Percentiles rank a stretch among this genome's conserved stretches.
phyloP scores from a whole-genome alignment of 2,329 filamentous ascomycete genomes.

The Pezicula neosporulosa region DNA sequence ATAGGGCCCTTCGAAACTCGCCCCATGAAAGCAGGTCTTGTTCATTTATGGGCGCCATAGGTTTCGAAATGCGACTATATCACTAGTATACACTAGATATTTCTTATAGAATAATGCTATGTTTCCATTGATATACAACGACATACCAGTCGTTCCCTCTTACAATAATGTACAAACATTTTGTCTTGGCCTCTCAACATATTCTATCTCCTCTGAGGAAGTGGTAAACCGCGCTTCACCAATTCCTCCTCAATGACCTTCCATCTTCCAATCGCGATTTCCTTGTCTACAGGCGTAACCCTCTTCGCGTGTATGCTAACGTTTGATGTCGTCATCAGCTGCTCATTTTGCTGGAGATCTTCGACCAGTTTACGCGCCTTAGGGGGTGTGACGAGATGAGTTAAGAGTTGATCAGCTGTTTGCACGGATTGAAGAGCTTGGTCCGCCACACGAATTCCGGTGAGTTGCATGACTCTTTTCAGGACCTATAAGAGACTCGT shows the following conservation, averaged over 20 bases:
- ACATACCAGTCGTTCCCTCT: background rate
- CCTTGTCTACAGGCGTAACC: slow-evolving; percentile 68
- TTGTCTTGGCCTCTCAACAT: background rate
- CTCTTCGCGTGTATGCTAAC: slow-evolving; percentile 63
- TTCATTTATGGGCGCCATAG: too few species aligned
- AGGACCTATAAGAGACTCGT: slow-evolving; percentile 53
- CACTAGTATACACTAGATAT: too few species aligned
- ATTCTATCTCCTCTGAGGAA: slow-evolving; percentile 36
- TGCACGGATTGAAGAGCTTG: slow-evolving; percentile 54
- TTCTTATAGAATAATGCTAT: too few species aligned
- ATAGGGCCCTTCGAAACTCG: too few species aligned
- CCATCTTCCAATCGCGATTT: slow-evolving; percentile 69
- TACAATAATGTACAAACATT: slow-evolving; percentile 1
- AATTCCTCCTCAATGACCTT: slow-evolving; percentile 77
- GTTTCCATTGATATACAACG: background rate
- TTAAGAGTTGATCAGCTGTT: slow-evolving; percentile 52
- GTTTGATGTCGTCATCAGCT: slow-evolving; percentile 59
- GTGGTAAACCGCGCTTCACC: slow-evolving; percentile 55
- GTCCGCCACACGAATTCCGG: slow-evolving; percentile 74
- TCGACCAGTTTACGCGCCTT: slow-evolving; percentile 62
- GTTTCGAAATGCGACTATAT: too few species aligned
- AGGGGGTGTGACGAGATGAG: slow-evolving; percentile 47
- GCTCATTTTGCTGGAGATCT: slow-evolving; percentile 42
- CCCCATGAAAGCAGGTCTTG: too few species aligned
- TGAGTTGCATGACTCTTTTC: slow-evolving; percentile 79